These are phyloP conservation scores for Fraxinus quadrangulata DNA, from an alignment of 257 asterid genomes.

Conservation along the genomic window DNA sequence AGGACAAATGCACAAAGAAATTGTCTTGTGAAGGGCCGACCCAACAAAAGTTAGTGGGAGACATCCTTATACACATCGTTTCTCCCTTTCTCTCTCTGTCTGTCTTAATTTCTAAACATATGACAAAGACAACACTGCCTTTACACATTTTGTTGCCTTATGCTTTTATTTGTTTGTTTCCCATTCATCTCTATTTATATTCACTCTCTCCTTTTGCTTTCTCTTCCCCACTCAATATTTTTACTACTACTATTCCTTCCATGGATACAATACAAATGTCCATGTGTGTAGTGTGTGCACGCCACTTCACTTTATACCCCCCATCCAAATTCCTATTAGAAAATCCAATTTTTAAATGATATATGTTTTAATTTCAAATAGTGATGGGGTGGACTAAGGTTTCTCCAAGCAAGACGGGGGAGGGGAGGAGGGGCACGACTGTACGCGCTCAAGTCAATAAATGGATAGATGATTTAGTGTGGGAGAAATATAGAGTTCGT, in stretches of 20 bases:
- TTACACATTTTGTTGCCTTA: constrained; percentile 18
- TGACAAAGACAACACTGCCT: constrained; percentile 30
- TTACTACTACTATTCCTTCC: neutral
- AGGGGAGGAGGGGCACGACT: too few relatives aligned
- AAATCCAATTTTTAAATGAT: too few relatives aligned
- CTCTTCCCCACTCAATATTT: constrained; percentile 17
- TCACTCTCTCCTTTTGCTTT: neutral
- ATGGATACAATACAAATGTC: neutral
- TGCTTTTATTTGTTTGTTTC: constrained; percentile 2
- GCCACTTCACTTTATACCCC: neutral
- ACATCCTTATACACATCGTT: constrained; percentile 25
- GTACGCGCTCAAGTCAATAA: too few relatives aligned
- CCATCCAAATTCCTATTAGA: too few relatives aligned
- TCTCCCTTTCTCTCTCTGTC: neutral
- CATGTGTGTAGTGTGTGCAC: neutral
- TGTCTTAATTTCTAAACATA: neutral
- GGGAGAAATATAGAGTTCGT: too few relatives aligned
- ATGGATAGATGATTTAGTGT: too few relatives aligned
- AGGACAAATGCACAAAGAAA: constrained; percentile 26
- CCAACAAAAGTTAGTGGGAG: constrained; percentile 40
- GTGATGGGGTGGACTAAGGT: too few relatives aligned
- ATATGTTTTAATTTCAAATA: too few relatives aligned
- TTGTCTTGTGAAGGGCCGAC: constrained; percentile 33
- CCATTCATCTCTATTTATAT: neutral
- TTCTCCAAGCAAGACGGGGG: too few relatives aligned